A percentile compares a stretch with the other conserved stretches of the same genome.
phyloP scores from a whole-genome alignment of 257 asterid genomes.

The Fraxinus excelsior region DNA sequence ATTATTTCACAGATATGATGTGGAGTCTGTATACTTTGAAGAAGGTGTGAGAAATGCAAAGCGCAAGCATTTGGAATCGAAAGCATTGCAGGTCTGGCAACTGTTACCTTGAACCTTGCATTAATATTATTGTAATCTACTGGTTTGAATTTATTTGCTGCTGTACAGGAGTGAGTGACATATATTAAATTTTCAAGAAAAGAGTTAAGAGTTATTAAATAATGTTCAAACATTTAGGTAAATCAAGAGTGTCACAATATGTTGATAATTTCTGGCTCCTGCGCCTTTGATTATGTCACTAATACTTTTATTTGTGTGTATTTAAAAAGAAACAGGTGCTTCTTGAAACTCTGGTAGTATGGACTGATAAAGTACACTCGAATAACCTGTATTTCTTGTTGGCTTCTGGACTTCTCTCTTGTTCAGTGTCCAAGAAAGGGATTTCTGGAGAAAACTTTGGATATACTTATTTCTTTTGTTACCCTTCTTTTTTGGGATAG shows the following conservation, averaged over 20 bases:
- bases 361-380: background rate
- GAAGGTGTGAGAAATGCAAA: conserved; percentile 53
- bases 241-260: background rate
- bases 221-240: background rate
- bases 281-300: background rate
- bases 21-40: conserved; percentile 48
- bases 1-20: conserved; percentile 49
- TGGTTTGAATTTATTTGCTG: background rate
- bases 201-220: background rate
- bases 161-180: background rate
- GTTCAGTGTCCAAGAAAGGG: background rate
- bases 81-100: conserved; percentile 47
- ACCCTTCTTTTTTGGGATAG: background rate
- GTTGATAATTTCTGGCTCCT: background rate
- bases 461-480: background rate
- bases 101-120: background rate
- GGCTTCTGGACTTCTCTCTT: background rate
- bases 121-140: background rate
- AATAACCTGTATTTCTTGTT: background rate
- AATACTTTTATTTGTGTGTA: background rate
- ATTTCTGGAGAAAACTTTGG: background rate
- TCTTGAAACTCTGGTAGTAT: background rate
- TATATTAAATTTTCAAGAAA: background rate
- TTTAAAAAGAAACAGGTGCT: background rate
- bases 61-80: conserved; percentile 42